Evolutionary conservation across 2,329 filamentous ascomycete species (phyloP).

Genomic region (Metarhizium brunneum): DNA sequence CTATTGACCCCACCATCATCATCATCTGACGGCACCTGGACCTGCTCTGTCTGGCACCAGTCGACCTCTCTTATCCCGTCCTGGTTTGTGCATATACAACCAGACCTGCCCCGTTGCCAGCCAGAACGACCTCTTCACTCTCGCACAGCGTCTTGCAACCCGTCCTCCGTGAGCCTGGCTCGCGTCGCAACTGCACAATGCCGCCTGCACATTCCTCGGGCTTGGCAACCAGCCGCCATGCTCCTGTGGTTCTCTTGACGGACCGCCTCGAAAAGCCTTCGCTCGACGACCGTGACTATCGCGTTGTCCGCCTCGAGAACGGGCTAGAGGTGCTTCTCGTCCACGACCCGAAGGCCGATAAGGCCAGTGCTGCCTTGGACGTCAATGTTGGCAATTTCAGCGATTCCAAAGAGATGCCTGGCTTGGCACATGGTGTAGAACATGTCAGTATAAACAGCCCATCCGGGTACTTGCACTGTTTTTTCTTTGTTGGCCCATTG

Average conservation of each 20-base stretch:
- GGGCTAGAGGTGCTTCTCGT: slow-evolving; percentile 85
- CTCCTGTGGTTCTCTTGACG: slow-evolving; percentile 38
- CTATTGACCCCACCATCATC: no score
- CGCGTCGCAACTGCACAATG: slow-evolving; percentile 15
- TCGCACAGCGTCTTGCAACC: neutral
- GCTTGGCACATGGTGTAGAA: slow-evolving; percentile 93
- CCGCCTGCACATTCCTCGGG: slow-evolving; percentile 23
- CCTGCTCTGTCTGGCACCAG: neutral
- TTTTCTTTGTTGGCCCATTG: neutral
- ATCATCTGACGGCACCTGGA: no score
- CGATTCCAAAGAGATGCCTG: slow-evolving; percentile 82
- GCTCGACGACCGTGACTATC: slow-evolving; percentile 78
- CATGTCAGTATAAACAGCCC: slow-evolving; percentile 45
- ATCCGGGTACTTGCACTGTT: slow-evolving; percentile 5
- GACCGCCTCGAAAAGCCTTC: slow-evolving; percentile 73
- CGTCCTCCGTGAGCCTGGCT: neutral
- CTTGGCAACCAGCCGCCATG: slow-evolving; percentile 19
- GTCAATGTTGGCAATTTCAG: slow-evolving; percentile 96
- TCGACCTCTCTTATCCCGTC: neutral
- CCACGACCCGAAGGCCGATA: slow-evolving; percentile 91
- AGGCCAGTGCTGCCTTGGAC: slow-evolving; percentile 89
- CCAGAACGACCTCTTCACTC: neutral
- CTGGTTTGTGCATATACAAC: neutral
- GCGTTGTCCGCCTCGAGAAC: slow-evolving; percentile 78
- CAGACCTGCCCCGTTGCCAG: slow-evolving; percentile 1